These are phyloP conservation scores for Zoysia matrella DNA, from an alignment of 202 grass and related monocot species.

Conservation along the genomic window DNA sequence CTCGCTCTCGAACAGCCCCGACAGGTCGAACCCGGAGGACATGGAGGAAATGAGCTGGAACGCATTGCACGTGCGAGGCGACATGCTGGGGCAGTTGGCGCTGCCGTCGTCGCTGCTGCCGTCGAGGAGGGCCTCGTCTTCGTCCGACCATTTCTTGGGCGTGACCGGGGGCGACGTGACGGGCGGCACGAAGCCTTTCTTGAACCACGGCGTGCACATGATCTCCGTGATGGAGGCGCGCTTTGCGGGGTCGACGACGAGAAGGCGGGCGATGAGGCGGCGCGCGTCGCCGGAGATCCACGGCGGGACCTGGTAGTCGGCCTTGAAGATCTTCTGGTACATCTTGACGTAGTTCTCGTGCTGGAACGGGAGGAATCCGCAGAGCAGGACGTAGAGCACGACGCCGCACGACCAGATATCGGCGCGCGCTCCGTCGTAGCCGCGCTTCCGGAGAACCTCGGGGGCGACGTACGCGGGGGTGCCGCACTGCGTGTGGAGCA, in stretches of 20 bases:
- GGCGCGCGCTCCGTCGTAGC: slow-evolving; percentile 76
- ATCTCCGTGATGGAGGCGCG: slow-evolving; percentile 77
- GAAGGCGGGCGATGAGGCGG: slow-evolving; percentile 69
- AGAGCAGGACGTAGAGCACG: slow-evolving; percentile 89
- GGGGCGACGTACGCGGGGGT: slow-evolving; percentile 63
- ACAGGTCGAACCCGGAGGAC: slow-evolving; percentile 12
- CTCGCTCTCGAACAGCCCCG: slow-evolving; percentile 3
- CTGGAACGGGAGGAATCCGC: slow-evolving; percentile 31
- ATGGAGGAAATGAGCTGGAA: slow-evolving; percentile 97
- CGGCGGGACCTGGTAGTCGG: too few relatives aligned
- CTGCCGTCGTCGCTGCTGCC: background rate
- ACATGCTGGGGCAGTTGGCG: background rate
- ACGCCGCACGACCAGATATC: slow-evolving; percentile 98
- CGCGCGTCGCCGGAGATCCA: too few relatives aligned
- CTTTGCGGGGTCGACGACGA: slow-evolving; percentile 76
- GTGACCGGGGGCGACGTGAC: background rate
- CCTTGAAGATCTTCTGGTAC: too few relatives aligned
- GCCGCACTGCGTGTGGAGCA: too few relatives aligned
- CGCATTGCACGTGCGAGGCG: slow-evolving; percentile 89
- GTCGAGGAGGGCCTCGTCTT: background rate
- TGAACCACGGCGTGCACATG: slow-evolving; percentile 76
- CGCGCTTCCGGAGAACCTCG: slow-evolving; percentile 80
- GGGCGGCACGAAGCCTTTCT: slow-evolving; percentile 50
- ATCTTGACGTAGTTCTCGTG: too few relatives aligned
- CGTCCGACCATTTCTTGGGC: slow-evolving; percentile 25